Base-by-base conservation (phyloP, 345 rosid species). In the Barbarea vulgaris region DNA sequence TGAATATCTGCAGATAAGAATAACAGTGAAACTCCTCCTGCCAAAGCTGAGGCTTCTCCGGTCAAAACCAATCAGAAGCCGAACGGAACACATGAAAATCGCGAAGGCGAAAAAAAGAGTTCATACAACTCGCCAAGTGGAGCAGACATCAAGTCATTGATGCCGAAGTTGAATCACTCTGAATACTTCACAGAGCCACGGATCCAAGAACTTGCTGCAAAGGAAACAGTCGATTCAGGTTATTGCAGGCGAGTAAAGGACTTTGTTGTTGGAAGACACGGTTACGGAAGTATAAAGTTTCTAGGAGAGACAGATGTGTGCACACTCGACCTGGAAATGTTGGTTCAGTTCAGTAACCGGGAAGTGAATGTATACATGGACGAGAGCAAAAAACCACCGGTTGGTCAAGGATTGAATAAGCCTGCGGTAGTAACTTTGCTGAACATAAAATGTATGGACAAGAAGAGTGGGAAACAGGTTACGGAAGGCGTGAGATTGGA, bases 291-390 rank as follows among this genome's bases (percentile, higher is more conserved):
- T 70, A 93, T 96, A 76, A 93, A 85, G 79, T 96, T 96, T 72
- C 69, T 85, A 30, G 98, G 94, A 37, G 97, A 93, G 79, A 91
- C 98, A 4, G 97, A 93, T 69, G 95, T 96, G 57, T 79, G 95
- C 1, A 73, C 84, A 55, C 96, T 91, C 18, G 97, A 96, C 80
- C 84, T 96, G 1, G 97, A 96, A 69, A 78, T 86, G 52, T 69
- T 91, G 53, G 85, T 96, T 63, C 95, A 93, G 79, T 96, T 96
- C 76, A 87, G 88, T 77, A 88, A 91, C 72, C 71, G 93, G 14
- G 98, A 93, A 82, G 99, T 93, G 80, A 84, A 91, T 30, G 99
- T 96, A n/a, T 96, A 96, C 87, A 81, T 85, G 88, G 98, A 96
- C 34, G 98, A 96, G 65, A 84, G 85, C 83, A 81, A 88, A 78